These are phyloP conservation scores for Epichloe uncinata DNA, from an alignment of 2,329 filamentous ascomycete species.

Conservation along the genomic window DNA sequence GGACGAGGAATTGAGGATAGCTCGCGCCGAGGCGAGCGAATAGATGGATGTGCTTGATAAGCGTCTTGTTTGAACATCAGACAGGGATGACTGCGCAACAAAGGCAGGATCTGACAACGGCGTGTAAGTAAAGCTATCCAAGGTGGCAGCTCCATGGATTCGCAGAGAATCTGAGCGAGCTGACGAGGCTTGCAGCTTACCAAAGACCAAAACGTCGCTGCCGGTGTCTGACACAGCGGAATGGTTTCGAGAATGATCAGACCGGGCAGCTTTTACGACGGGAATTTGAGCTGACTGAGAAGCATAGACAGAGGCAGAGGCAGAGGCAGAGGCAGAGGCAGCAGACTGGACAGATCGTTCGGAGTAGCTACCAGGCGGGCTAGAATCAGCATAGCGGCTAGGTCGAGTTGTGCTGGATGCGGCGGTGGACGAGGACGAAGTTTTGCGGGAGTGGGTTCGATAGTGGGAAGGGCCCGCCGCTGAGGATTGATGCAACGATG, in stretches of 20 bases:
- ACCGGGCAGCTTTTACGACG: slow-evolving; percentile 28
- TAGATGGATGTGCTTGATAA: slow-evolving; percentile 63
- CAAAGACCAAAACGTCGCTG: slow-evolving; percentile 23
- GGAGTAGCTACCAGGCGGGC: slow-evolving; percentile 41
- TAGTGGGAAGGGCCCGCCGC: background rate
- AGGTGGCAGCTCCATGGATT: slow-evolving; percentile 20
- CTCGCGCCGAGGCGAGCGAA: slow-evolving; percentile 50
- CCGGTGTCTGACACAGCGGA: slow-evolving; percentile 28
- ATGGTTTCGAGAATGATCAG: slow-evolving; percentile 29
- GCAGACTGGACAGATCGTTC: slow-evolving; percentile 51
- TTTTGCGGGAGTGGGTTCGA: slow-evolving; percentile 13
- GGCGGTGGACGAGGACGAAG: slow-evolving; percentile 31
- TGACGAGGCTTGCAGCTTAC: slow-evolving; percentile 28
- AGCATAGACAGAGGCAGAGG: slow-evolving; percentile 24
- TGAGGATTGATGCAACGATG: background rate
- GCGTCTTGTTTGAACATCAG: slow-evolving; percentile 45
- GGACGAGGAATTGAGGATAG: slow-evolving; percentile 32
- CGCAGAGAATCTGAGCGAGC: slow-evolving; percentile 36
- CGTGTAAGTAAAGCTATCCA: slow-evolving; percentile 16
- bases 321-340: slow-evolving; percentile 12
- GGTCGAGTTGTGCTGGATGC: slow-evolving; percentile 32
- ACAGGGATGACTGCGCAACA: slow-evolving; percentile 32
- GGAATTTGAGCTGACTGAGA: slow-evolving; percentile 36
- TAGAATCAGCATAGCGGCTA: slow-evolving; percentile 44
- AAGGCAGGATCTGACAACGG: slow-evolving; percentile 36